phyloP scores from a whole-genome alignment of 2,329 filamentous ascomycete genomes.

The Lecanosticta acicola region DNA sequence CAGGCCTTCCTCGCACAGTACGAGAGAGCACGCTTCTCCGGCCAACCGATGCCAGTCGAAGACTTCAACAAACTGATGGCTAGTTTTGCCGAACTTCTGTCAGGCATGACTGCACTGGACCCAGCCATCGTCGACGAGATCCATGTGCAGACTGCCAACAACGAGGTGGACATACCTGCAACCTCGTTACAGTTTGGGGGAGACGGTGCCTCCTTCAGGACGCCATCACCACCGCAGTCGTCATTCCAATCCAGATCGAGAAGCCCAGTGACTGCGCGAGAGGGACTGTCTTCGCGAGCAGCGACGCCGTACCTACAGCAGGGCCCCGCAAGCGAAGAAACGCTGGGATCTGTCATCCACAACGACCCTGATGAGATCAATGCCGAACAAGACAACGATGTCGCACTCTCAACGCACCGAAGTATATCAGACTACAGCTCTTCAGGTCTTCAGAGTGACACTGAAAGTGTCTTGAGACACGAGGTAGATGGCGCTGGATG shows the following conservation, averaged over 20 bases:
- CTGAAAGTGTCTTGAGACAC: slow-evolving; percentile 26
- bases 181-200: slow-evolving; percentile 4
- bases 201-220: slow-evolving; percentile 4
- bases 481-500: slow-evolving; percentile 7
- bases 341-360: slow-evolving; percentile 25
- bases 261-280: slow-evolving; percentile 28
- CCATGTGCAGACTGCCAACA: slow-evolving; percentile 27
- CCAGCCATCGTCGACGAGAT: slow-evolving; percentile 45
- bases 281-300: slow-evolving; percentile 16
- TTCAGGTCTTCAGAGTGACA: slow-evolving; percentile 22
- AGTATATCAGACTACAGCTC: slow-evolving; percentile 12
- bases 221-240: slow-evolving; percentile 10
- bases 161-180: not conserved
- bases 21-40: slow-evolving; percentile 79
- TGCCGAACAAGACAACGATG: slow-evolving; percentile 2
- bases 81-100: slow-evolving; percentile 73
- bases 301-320: slow-evolving; percentile 22
- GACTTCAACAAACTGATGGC: slow-evolving; percentile 77
- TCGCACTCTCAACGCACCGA: slow-evolving; percentile 4
- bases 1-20: slow-evolving; percentile 67
- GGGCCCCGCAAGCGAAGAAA: slow-evolving; percentile 21
- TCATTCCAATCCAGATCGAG: slow-evolving; percentile 20
- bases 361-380: slow-evolving; percentile 8
- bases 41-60: slow-evolving; percentile 58
- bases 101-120: slow-evolving; percentile 63